phyloP scores from a whole-genome alignment of 345 rosid species.

The Passiflora organensis region DNA sequence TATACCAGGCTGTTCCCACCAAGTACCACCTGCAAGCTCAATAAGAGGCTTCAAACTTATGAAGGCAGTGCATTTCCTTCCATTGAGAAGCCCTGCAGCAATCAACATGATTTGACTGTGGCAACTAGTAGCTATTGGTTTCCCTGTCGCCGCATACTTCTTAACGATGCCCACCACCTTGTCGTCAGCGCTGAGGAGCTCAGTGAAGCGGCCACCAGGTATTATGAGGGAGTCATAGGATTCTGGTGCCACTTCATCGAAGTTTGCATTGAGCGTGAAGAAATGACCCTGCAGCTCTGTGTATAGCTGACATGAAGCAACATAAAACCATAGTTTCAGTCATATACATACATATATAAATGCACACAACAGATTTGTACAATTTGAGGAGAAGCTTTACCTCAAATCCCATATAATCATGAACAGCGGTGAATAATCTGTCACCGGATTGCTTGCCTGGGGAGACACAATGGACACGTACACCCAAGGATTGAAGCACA shows the following conservation, averaged over 20 bases:
- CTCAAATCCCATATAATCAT: constrained; percentile 46
- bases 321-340: not conserved
- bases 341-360: too few relatives aligned
- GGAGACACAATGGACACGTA: constrained; percentile 42
- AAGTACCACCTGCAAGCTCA: constrained; percentile 40
- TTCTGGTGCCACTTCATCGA: constrained; percentile 28
- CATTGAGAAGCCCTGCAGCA: constrained; percentile 38
- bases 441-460: constrained; percentile 36
- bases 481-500: constrained; percentile 43
- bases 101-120: constrained; percentile 45
- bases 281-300: constrained; percentile 41
- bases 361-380: too few relatives aligned
- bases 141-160: constrained; percentile 31
- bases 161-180: constrained; percentile 29
- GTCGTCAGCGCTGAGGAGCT: constrained; percentile 38
- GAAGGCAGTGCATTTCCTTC: constrained; percentile 45
- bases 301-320: constrained; percentile 25
- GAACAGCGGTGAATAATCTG: constrained; percentile 39
- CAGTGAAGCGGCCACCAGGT: constrained; percentile 47
- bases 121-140: constrained; percentile 42
- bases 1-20: constrained; percentile 44
- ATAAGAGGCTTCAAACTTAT: constrained; percentile 41
- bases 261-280: constrained; percentile 37
- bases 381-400: constrained; percentile 19
- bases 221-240: constrained; percentile 38